These are phyloP conservation scores for Eimeria necatrix DNA, from an alignment of 169 alveolate species.

Conservation along the genomic window DNA sequence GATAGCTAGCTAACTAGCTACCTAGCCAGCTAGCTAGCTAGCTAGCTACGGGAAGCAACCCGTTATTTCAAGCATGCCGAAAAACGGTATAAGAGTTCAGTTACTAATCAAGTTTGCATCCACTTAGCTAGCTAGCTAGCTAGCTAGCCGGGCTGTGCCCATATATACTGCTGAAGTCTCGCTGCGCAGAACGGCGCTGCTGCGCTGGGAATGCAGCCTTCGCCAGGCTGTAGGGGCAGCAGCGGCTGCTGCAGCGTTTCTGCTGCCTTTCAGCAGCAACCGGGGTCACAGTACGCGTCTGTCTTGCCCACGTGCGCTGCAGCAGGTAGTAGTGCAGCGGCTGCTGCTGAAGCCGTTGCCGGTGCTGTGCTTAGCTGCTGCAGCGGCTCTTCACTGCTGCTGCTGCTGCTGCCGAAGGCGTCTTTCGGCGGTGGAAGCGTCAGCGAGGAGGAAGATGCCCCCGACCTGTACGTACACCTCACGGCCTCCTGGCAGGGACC, in stretches of 20 bases:
- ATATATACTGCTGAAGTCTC: background rate
- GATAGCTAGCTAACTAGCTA: background rate
- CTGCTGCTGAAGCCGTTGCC: background rate
- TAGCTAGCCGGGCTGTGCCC: background rate
- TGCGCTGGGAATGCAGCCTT: slow-evolving; percentile 5
- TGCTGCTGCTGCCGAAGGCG: slow-evolving; percentile 11
- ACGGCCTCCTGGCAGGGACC: slow-evolving; percentile 66
- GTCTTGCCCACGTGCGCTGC: background rate
- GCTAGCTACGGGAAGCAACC: background rate
- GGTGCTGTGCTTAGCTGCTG: background rate
- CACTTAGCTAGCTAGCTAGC: background rate
- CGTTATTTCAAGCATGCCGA: background rate
- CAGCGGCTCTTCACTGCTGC: background rate
- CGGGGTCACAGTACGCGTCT: too few species aligned
- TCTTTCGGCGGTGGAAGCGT: slow-evolving; percentile 14
- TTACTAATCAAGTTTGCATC: background rate
- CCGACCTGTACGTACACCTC: slow-evolving; percentile 81
- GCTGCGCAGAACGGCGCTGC: background rate
- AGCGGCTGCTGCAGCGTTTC: background rate
- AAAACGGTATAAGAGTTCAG: background rate
- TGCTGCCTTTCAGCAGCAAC: too few species aligned
- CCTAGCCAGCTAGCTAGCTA: background rate
- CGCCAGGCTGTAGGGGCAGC: background rate
- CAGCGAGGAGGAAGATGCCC: slow-evolving; percentile 36
- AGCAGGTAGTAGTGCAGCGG: background rate